Conservation (phyloP, 2,329 filamentous ascomycete species). For the Chalaropsis thielavioides region DNA sequence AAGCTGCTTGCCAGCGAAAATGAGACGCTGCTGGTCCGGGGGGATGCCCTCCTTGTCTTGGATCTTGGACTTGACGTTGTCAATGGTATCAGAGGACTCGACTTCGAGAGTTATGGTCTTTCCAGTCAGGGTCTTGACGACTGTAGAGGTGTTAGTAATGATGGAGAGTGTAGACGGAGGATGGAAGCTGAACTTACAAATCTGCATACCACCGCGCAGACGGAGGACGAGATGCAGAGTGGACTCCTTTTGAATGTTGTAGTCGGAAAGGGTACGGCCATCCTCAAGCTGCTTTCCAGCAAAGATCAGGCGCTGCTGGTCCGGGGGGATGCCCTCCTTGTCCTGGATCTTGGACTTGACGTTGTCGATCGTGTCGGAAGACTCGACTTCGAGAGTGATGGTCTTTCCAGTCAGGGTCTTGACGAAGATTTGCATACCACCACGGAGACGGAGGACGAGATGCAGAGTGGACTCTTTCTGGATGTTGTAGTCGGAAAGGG, state of each 20-base stretch:
- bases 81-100: constrained; percentile 78
- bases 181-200: too few relatives aligned
- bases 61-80: constrained; percentile 91
- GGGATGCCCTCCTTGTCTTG: constrained; percentile 89
- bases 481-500: constrained; percentile 89
- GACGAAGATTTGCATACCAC: constrained; percentile 58
- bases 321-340: constrained; percentile 91
- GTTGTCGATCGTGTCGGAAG: constrained; percentile 84
- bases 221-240: constrained; percentile 77
- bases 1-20: constrained; percentile 86
- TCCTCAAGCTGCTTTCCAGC: constrained; percentile 95
- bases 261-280: constrained; percentile 68
- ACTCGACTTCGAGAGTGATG: constrained; percentile 82
- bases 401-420: constrained; percentile 88
- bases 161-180: too few relatives aligned
- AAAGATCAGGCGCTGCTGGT: constrained; percentile 93
- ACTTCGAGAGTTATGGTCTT: constrained; percentile 93
- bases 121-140: constrained; percentile 74
- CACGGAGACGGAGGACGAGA: constrained; percentile 56
- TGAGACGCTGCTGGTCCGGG: constrained; percentile 84
- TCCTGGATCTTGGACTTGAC: constrained; percentile 97
- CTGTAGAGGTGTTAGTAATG: too few relatives aligned
- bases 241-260: constrained; percentile 91
- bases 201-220: constrained; percentile 81
- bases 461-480: constrained; percentile 57